phyloP scores from a whole-genome alignment of 2,329 filamentous ascomycete species.

The Tolypocladium amazonense region DNA sequence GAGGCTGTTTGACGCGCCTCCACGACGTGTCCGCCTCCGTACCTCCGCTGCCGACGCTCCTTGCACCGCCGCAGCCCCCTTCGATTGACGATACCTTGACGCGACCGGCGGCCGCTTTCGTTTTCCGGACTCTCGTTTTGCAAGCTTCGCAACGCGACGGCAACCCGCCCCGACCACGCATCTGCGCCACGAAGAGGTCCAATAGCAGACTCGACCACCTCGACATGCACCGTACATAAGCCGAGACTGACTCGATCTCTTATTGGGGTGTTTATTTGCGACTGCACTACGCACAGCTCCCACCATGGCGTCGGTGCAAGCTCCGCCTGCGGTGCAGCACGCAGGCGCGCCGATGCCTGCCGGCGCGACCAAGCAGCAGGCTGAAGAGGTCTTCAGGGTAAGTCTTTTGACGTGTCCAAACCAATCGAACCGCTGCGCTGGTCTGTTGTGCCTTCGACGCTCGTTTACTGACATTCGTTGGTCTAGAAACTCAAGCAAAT shows the following conservation, averaged over 20 bases:
- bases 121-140: conserved; percentile 1
- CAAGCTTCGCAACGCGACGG: conserved; percentile 9
- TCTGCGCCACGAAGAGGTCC: conserved; percentile 10
- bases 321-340: conserved; percentile 57
- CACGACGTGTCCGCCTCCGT: conserved; percentile 14
- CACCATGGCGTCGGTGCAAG: conserved; percentile 73
- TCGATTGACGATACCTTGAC: conserved; percentile 10
- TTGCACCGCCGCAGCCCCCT: conserved; percentile 9
- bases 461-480: neutral
- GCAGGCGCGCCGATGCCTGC: conserved; percentile 51
- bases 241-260: conserved; percentile 10
- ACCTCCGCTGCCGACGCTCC: conserved; percentile 7
- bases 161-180: neutral
- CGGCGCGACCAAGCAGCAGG: conserved; percentile 64
- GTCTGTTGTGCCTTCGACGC: neutral
- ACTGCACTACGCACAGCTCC: conserved; percentile 12
- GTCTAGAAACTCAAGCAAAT: conserved; percentile 76
- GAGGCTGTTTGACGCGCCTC: conserved; percentile 14
- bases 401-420: conserved; percentile 13
- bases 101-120: conserved; percentile 8
- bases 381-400: conserved; percentile 65
- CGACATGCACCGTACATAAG: conserved; percentile 29
- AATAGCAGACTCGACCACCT: conserved; percentile 10
- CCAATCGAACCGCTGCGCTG: neutral
- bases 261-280: conserved; percentile 12